Evolutionary conservation across 1,284 basidiomycete genomes (phyloP), one percentile per base, ranked within the genome.

Genomic region (Mycena sp.): DNA sequence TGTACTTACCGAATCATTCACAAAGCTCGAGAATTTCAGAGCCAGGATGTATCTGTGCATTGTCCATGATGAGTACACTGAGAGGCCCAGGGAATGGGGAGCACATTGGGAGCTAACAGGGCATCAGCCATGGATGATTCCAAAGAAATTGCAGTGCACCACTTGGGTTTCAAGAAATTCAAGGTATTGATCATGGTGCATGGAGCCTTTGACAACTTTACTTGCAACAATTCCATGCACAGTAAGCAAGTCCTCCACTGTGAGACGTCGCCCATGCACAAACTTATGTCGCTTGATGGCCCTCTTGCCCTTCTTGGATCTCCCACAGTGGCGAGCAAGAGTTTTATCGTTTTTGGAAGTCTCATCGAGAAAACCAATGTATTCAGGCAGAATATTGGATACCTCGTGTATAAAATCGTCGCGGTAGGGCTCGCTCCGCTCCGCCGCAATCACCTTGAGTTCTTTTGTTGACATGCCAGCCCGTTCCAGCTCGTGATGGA

Each of bases 281-380:
- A 35, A 35, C 14, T 35, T 35, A 7, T 35, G 32, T 7, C 32
- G 32, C 32, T 35, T 35, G 32, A 9, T 9, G 7, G 32, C 32
- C 7, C 32, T 7, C 7, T 17, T 29, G 6, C 64, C 49, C 41
- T 60, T 69, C n/a, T 41, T 43, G 6, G 65, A 53, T 11, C 43
- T 21, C 3, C 68, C 69, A 38, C 56, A 48, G 23, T 48, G 17
- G 4, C 70, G 7, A 19, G 25, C 59, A n/a, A 44, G 17, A 7
- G 69, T 72, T 19, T 65, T 35, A 21, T 69, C 65, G 67, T 75
- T 67, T 61, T 72, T 74, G 4, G 71, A 75, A 4, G 70, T 66
- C 45, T 77, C 69, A 43, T 77, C 71, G 4, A 76, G 49, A 56
- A 74, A 77, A 5, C 70, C 71, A 37, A 75, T 59, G 49, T 74